Conservation (phyloP, 306 rosid species). For the Trifolium fragiferum region DNA sequence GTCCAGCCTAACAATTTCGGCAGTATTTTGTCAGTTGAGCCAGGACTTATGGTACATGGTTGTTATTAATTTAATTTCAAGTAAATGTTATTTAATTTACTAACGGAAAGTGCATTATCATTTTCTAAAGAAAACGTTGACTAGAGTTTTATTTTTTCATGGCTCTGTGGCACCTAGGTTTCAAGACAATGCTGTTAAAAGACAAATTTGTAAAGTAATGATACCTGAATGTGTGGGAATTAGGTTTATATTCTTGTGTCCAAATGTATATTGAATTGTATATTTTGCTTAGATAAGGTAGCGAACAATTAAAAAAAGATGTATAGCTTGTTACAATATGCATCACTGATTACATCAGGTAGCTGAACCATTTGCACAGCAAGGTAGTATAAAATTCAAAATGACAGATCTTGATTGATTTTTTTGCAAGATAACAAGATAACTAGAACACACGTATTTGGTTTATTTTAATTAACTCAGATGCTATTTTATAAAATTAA, state of each 20-base stretch:
- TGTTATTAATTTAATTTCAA: neutral
- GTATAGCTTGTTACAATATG: conserved; percentile 1
- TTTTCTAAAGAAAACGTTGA: neutral
- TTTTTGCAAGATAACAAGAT: conserved; percentile 49
- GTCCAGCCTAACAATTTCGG: too few species aligned
- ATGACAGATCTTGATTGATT: conserved; percentile 49
- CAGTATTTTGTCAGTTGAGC: too few species aligned
- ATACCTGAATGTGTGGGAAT: neutral
- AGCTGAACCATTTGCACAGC: conserved; percentile 16
- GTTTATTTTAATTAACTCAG: conserved; percentile 8
- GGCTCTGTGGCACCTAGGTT: conserved; percentile 2
- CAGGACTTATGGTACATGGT: too few species aligned
- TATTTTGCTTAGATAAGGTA: conserved; percentile 37
- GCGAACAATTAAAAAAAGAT: conserved; percentile 35
- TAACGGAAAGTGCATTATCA: neutral
- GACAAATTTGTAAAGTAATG: neutral
- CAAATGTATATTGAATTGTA: conserved; percentile 25
- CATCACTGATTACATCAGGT: conserved; percentile 44
- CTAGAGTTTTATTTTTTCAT: neutral
- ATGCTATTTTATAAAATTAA: conserved; percentile 31
- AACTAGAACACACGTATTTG: conserved; percentile 39
- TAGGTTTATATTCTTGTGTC: neutral
- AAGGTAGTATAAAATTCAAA: conserved; percentile 38
- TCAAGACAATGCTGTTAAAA: conserved; percentile 2
- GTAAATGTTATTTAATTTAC: neutral